phyloP scores from a whole-genome alignment of 2,329 filamentous ascomycete genomes.

The Xylaria sp. region DNA sequence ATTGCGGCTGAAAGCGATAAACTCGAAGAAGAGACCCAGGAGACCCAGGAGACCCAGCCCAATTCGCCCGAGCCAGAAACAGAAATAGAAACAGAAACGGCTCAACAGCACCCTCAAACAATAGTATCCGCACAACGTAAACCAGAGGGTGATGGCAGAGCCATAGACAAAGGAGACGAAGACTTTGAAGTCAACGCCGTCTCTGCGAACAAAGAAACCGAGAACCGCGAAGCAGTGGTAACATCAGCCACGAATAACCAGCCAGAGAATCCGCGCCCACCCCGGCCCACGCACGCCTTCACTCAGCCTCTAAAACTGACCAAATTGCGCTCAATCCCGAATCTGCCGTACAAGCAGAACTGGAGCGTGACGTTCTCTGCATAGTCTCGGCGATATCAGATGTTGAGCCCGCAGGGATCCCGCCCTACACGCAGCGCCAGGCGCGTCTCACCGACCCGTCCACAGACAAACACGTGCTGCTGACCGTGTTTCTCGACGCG shows the following conservation, averaged over 20 bases:
- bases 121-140: no score
- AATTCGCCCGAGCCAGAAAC: background rate
- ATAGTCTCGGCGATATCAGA: conserved; percentile 55
- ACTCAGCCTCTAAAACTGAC: conserved; percentile 58
- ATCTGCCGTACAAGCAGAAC: conserved; percentile 62
- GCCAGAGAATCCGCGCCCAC: conserved; percentile 23
- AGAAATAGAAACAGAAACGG: no score
- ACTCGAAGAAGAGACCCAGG: background rate
- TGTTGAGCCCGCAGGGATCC: conserved; percentile 55
- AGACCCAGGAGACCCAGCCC: background rate
- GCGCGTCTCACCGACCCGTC: conserved; percentile 59
- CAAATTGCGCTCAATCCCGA: conserved; percentile 54
- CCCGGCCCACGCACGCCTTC: conserved; percentile 50
- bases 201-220: conserved; percentile 29
- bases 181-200: conserved; percentile 48
- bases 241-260: background rate
- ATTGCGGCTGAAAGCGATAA: background rate
- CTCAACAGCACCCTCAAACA: no score
- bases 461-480: conserved; percentile 56
- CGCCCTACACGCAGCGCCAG: conserved; percentile 57
- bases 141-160: conserved; percentile 14
- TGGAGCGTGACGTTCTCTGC: conserved; percentile 61
- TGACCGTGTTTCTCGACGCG: conserved; percentile 62
- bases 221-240: conserved; percentile 31
- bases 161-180: conserved; percentile 42